A percentile compares a stretch with the other conserved stretches of the same genome.
Evolutionary conservation across 2,329 filamentous ascomycete species (phyloP).

Genomic region (Metarhizium humberi): DNA sequence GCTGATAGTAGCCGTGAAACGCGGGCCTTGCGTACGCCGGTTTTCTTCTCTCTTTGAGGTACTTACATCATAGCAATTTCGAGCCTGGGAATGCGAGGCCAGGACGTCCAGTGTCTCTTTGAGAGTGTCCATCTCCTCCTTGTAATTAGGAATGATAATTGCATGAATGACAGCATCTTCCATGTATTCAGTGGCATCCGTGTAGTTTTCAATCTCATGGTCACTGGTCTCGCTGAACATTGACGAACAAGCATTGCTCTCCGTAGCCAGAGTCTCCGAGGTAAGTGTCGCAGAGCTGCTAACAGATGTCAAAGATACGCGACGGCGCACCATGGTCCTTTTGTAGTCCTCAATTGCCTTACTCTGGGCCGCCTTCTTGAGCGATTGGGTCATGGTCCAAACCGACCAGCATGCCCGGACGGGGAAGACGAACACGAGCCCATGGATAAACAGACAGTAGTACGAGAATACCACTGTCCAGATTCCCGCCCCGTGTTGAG

Average conservation of each 20-base stretch:
- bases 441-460: slow-evolving; percentile 57
- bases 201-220: slow-evolving; percentile 35
- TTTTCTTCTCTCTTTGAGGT: too few relatives aligned
- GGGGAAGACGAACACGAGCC: slow-evolving; percentile 54
- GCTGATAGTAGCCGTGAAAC: too few relatives aligned
- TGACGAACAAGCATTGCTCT: slow-evolving; percentile 35
- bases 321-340: slow-evolving; percentile 37
- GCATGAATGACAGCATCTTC: slow-evolving; percentile 47
- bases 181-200: slow-evolving; percentile 32
- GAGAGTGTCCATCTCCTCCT: slow-evolving; percentile 60
- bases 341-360: slow-evolving; percentile 35
- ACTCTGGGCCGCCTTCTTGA: slow-evolving; percentile 36
- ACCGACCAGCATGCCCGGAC: slow-evolving; percentile 53
- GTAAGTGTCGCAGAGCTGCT: slow-evolving; percentile 48
- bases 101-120: slow-evolving; percentile 60
- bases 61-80: slow-evolving; percentile 60
- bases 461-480: slow-evolving; percentile 50
- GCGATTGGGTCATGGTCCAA: slow-evolving; percentile 43
- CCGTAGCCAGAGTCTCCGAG: slow-evolving; percentile 37
- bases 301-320: slow-evolving; percentile 43
- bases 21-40: too few relatives aligned
- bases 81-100: slow-evolving; percentile 56
- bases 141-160: slow-evolving; percentile 66
- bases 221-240: slow-evolving; percentile 43
- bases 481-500: slow-evolving; percentile 32